phyloP scores from a whole-genome alignment of 1,139 yeast species.

The Martiniozyma asiatica region DNA sequence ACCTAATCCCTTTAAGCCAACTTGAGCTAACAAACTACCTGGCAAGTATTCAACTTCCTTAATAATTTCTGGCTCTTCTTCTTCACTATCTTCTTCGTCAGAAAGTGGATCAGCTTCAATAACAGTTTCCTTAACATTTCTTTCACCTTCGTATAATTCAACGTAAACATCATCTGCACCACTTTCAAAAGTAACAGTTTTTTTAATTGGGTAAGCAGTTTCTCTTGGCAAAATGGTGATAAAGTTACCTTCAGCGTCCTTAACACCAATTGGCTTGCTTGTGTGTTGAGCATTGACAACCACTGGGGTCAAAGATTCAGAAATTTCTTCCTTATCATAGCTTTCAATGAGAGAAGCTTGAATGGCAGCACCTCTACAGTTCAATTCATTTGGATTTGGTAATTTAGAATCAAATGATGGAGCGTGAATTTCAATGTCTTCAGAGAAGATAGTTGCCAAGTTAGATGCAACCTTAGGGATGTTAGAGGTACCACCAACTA shows the following conservation, averaged over 20 bases:
- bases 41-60: slow-evolving; percentile 58
- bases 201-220: slow-evolving; percentile 88
- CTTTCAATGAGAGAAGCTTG: slow-evolving; percentile 84
- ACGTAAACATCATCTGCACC: slow-evolving; percentile 55
- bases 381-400: slow-evolving; percentile 76
- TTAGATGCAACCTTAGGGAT: slow-evolving; percentile 83
- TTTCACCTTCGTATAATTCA: slow-evolving; percentile 75
- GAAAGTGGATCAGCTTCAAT: slow-evolving; percentile 44
- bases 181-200: slow-evolving; percentile 53
- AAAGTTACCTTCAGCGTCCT: slow-evolving; percentile 61
- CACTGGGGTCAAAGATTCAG: slow-evolving; percentile 75
- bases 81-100: slow-evolving; percentile 35
- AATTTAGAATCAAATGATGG: slow-evolving; percentile 73
- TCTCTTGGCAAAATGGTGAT: slow-evolving; percentile 67
- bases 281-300: slow-evolving; percentile 86
- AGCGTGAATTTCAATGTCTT: slow-evolving; percentile 61
- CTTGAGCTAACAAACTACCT: slow-evolving; percentile 66
- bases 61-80: slow-evolving; percentile 37
- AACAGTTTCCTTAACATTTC: slow-evolving; percentile 66
- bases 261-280: slow-evolving; percentile 73
- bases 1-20: slow-evolving; percentile 62
- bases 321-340: slow-evolving; percentile 78
- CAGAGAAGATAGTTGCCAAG: slow-evolving; percentile 68
- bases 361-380: slow-evolving; percentile 92
- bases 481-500: slow-evolving; percentile 89